Evolutionary conservation across 1,139 yeast species (phyloP), one percentile per base, ranked within the genome.

Genomic region (Geotrichum siamense): DNA sequence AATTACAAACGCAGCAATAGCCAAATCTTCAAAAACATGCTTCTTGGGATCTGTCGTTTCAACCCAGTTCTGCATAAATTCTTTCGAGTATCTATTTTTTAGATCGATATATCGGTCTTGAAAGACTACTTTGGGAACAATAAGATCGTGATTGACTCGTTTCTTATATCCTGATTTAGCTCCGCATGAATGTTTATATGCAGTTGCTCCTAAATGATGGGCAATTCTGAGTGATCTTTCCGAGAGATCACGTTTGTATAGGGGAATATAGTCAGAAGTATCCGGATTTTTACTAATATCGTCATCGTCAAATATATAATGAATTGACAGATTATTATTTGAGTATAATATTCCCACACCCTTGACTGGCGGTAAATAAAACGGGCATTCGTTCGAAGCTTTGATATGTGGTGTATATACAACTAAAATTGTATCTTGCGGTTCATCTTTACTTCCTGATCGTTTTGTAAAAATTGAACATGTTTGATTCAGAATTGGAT

Each of bases 11-110:
- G 97, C 95, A 0, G 97, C 97, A 53, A 91, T 89, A 1, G 96
- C 94, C 45, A 91, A 74, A 60, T 91, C 98, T 67, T 91, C 98
- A 65, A 89, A 91, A 0, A 89, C 97, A 64, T 91, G 98, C 61
- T 91, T 91, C 55, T 80, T 76, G 1, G 97, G 97, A 62, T 91
- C 96, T 1, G 98, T 91, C 37, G 81, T 79, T 62, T 91, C 98
- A 17, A 73, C 78, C 98, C 98, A 91, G 54, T 73, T 75, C 32
- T 79, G 82, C n/a, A 87, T 89, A 44, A 89, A 65, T 17, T 68
- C 64, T 33, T 80, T 76, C 0, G 95, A 85, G 59, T 89, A 84
- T 59, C 80, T 83, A 59, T 82, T 84, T 64, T 91, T 91, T 55
- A 91, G 69, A 25, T 76, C 70, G 36, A 85, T 80, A 59, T 91